Evolutionary conservation across 768 basidiomycete genomes (phyloP).

Genomic region (Auricularia sp.): DNA sequence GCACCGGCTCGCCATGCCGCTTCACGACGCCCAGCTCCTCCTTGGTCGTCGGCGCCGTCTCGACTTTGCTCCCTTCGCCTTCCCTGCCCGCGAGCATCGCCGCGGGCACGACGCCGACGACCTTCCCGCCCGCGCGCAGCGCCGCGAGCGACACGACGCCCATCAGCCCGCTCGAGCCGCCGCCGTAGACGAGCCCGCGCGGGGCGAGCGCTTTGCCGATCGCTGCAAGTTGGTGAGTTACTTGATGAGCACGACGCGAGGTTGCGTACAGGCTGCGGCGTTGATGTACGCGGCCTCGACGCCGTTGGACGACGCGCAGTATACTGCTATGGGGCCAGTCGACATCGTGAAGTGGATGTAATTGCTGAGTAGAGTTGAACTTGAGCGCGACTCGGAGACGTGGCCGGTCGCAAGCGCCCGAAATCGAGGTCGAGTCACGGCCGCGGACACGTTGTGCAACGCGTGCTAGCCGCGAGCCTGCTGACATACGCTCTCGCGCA

Average conservation of each 20-base stretch:
- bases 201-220: constrained; percentile 19
- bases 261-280: background rate
- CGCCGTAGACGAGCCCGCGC: constrained; percentile 76
- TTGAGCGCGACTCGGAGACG: background rate
- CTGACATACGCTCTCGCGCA: too few species aligned
- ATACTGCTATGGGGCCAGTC: background rate
- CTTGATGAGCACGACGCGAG: background rate
- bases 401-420: background rate
- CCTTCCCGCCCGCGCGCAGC: constrained; percentile 55
- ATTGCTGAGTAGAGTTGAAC: background rate
- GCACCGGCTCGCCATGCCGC: background rate
- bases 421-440: background rate
- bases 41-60: constrained; percentile 24
- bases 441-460: too few species aligned
- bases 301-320: background rate
- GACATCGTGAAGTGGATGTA: background rate
- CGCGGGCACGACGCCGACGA: constrained; percentile 68
- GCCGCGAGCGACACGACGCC: constrained; percentile 64
- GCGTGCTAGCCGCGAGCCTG: too few species aligned
- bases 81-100: constrained; percentile 47
- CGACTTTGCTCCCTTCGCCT: constrained; percentile 22
- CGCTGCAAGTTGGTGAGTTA: background rate
- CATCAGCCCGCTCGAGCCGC: constrained; percentile 79
- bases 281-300: background rate
- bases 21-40: background rate